Evolutionary conservation across 2,329 filamentous ascomycete species (phyloP).

Genomic region (Neofusicoccum kwambonambiense): DNA sequence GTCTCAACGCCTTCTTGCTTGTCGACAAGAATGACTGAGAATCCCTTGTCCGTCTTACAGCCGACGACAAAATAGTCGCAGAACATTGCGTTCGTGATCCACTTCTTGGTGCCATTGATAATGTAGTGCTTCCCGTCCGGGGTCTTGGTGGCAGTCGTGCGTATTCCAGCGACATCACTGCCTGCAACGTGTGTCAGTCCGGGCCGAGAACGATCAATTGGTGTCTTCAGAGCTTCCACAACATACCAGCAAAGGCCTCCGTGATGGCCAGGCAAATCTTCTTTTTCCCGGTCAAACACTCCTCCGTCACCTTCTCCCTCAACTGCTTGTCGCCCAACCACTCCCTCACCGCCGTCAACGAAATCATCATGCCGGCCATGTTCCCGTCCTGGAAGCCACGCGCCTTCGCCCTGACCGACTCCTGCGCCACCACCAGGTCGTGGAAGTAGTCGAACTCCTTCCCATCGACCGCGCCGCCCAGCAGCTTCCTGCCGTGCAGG

Average conservation of each 20-base stretch:
- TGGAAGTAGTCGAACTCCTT: slow-evolving; percentile 88
- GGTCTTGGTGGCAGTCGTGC: slow-evolving; percentile 64
- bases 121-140: slow-evolving; percentile 54
- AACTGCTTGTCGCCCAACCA: slow-evolving; percentile 68
- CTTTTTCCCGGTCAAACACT: slow-evolving; percentile 77
- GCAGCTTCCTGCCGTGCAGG: slow-evolving; percentile 66
- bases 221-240: background rate
- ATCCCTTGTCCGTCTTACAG: slow-evolving; percentile 74
- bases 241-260: slow-evolving; percentile 68
- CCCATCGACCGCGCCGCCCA: slow-evolving; percentile 65
- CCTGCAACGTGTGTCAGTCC: slow-evolving; percentile 42
- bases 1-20: slow-evolving; percentile 74
- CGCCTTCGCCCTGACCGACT: slow-evolving; percentile 68
- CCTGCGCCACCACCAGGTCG: slow-evolving; percentile 73
- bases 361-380: slow-evolving; percentile 83
- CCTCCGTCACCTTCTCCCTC: slow-evolving; percentile 65
- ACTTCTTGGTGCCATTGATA: slow-evolving; percentile 75
- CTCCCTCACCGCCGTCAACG: slow-evolving; percentile 74
- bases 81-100: slow-evolving; percentile 81
- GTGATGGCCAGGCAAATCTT: slow-evolving; percentile 87
- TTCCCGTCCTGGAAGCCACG: slow-evolving; percentile 73
- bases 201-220: background rate
- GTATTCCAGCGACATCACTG: slow-evolving; percentile 74
- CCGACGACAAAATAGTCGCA: slow-evolving; percentile 81
- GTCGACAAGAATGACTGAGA: slow-evolving; percentile 74